Base-by-base conservation (phyloP, 169 alveolate species). In the Plasmodium sp. region DNA sequence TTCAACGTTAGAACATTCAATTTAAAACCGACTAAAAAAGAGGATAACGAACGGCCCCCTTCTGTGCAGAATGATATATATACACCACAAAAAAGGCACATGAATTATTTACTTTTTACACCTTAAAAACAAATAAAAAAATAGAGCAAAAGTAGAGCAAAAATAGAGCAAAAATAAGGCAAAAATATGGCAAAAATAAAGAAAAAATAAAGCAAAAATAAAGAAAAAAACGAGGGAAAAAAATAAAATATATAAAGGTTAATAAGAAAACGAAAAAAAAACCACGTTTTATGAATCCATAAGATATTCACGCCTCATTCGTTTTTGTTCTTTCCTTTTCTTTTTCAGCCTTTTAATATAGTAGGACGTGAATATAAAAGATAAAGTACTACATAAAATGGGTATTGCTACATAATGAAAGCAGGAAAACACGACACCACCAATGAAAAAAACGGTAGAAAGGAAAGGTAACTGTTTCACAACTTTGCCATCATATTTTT, bases 331-430 rank as follows among this genome's bases (percentile, higher is more conserved):
- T 14, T 4, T 80, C 84, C 22, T 80, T 27, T 33, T 80, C 2
- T 18, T 51, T 22, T 45, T 80, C 3, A 80, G 7, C 16, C 36
- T 45, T 80, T 80, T 80, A 45, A 80, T 80, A 80, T 80, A 80
- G 34, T 45, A 80, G 4, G 74, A 80, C 36, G 84, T 45, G 48
- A 80, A 33, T 80, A 80, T 33, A 80, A 45, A 80, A 9, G 84
- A 80, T 80, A 80, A 39, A 43, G 45, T 43, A 45, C 84, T 80
- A n/a, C 31, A 80, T 80, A 80, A 43, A n/a, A 80, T 45, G 39
- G 84, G 84, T 18, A 43, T 27, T 45, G 34, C 71, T 80, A 80
- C 41, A 80, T 80, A 79, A 36, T 80, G 0, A 2, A 43, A 22
- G 34, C 27, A 56, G 34, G 84, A 80, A 39, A 80, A 80, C 33